Base-by-base conservation (phyloP, 148 eudicot genomes). In the Drosera capensis region DNA sequence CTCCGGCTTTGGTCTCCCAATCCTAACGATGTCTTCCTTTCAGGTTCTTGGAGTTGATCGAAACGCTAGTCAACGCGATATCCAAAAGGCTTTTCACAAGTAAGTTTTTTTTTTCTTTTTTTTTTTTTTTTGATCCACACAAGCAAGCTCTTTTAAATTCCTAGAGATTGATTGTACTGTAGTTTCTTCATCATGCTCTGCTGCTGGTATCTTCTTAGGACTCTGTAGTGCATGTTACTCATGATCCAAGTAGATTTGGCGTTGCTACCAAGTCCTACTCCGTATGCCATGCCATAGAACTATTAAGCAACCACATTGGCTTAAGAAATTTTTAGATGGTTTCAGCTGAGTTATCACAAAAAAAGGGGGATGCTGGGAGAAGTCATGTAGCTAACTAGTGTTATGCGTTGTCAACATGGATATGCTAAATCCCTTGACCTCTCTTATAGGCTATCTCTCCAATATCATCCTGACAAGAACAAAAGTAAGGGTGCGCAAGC, bases 11-110 rank as follows among this genome's bases (percentile, higher is more conserved):
- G 6, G 0, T 15, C 0, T 3, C 8, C 46, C 35, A 41, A 46
- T 25, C 15, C 38, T 2, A 36, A 3, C 5, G 16, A 12, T 15
- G 36, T 40, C 6, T 1, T 21, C 20, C 43, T 62, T 40, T 41
- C 79, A 88, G 97, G 83, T 88, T 36, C 75, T 88, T 45, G 97
- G 97, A 37, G 94, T 88, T 57, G 92, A 88, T 38, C 51, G 55
- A 47, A 75, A 51, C 52, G 94, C 97, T 16, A 77, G 75, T 60
- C 92, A 80, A 52, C 76, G 96, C 14, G 94, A 88, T 25, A 77
- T 88, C 59, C 77, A 84, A 62, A 90, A 90, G 60, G 95, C 97
- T 40, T 90, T 90, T 39, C 97, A 90, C 85, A 90, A 78, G 97
- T 84, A 90, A 45, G 77, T 49, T 25, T 47, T 25, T 24, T n/a